Conservation (phyloP, 768 basidiomycete species). For the Rhodotorula taiwanensis region DNA sequence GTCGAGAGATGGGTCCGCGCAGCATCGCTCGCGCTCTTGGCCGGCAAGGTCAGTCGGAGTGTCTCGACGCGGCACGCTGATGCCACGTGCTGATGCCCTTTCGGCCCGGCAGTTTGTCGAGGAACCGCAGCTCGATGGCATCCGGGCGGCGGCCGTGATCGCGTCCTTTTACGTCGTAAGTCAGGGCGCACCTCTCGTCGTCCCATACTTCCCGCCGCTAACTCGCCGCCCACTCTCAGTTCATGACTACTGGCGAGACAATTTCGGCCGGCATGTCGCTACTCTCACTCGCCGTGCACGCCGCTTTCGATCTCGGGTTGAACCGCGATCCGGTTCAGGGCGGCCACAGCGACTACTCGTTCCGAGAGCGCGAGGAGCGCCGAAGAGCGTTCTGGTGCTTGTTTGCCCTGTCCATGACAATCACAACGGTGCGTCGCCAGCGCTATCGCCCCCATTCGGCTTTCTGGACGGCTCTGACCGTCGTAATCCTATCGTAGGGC, state of each 20-base stretch:
- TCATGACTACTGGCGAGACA: conserved; percentile 5
- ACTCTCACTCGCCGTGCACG: conserved; percentile 17
- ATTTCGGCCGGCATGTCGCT: conserved; percentile 14
- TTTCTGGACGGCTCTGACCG: not conserved
- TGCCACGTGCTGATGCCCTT: not conserved
- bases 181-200: not conserved
- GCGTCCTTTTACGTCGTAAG: conserved; percentile 12
- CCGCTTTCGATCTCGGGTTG: conserved; percentile 17
- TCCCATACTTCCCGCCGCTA: not conserved
- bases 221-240: not conserved
- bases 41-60: not conserved
- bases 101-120: conserved; percentile 8
- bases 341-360: not conserved
- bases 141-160: conserved; percentile 1
- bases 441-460: no score
- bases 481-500: not conserved
- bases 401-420: conserved; percentile 18
- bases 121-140: conserved; percentile 8
- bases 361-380: conserved; percentile 26
- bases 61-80: not conserved
- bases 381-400: conserved; percentile 23
- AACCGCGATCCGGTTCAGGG: conserved; percentile 24
- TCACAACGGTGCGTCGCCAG: conserved; percentile 3
- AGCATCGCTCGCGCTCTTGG: not conserved
- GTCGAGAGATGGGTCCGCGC: conserved; percentile 13